Percentiles rank a stretch among this genome's conserved stretches.
phyloP scores from a whole-genome alignment of 129 eudicot genomes.

The Heracleum sosnowskyi region DNA sequence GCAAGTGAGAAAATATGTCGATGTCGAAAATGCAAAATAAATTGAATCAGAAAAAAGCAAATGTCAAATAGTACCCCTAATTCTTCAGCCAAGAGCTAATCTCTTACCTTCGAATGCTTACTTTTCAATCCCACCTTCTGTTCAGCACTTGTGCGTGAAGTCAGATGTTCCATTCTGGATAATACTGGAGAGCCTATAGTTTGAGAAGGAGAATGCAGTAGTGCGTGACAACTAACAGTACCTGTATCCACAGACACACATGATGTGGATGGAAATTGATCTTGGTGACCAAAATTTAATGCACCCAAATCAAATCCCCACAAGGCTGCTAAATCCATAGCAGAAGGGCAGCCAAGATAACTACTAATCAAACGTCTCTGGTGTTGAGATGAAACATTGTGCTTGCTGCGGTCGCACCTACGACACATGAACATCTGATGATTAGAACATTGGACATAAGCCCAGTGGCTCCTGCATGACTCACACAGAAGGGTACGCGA shows the following conservation, averaged over 20 bases:
- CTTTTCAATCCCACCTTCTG: conserved; percentile 16
- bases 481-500: conserved; percentile 71
- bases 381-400: conserved; percentile 38
- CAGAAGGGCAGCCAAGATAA: conserved; percentile 69
- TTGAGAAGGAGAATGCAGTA: conserved; percentile 9
- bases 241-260: conserved; percentile 7
- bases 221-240: neutral
- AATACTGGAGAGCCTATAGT: conserved; percentile 4
- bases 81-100: neutral
- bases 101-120: conserved; percentile 12
- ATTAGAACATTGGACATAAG: conserved; percentile 41
- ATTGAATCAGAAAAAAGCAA: neutral
- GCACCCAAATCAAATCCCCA: conserved; percentile 56
- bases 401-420: conserved; percentile 48
- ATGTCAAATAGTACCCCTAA: too few species aligned
- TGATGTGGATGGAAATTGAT: conserved; percentile 9
- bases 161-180: neutral
- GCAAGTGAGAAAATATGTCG: neutral
- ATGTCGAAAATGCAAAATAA: neutral
- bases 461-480: conserved; percentile 43
- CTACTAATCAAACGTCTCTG: conserved; percentile 38
- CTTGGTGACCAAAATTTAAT: conserved; percentile 16
- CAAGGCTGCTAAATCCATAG: conserved; percentile 52
- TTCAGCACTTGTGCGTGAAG: conserved; percentile 1
- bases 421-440: conserved; percentile 72